Conservation (phyloP, 805 yeast species). For the Cyberlindnera maclurae region DNA sequence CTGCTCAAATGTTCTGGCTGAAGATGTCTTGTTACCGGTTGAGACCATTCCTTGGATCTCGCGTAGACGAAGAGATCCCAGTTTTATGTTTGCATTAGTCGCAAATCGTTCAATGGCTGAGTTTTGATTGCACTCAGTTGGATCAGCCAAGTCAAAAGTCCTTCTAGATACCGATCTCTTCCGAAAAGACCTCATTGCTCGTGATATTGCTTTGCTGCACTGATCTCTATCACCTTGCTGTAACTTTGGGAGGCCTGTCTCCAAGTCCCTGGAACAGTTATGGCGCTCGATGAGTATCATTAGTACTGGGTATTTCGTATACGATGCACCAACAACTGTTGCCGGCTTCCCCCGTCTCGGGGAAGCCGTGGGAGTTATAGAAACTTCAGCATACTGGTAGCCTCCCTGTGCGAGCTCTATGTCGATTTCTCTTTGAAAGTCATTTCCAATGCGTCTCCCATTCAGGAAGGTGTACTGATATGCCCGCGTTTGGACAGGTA, state of each 20-base stretch:
- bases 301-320: constrained; percentile 31
- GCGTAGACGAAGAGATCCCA: too few relatives aligned
- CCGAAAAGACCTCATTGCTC: too few relatives aligned
- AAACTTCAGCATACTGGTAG: not conserved
- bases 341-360: constrained; percentile 20
- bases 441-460: constrained; percentile 12
- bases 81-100: too few relatives aligned
- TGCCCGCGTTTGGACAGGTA: constrained; percentile 27
- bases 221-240: not conserved
- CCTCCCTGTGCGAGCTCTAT: constrained; percentile 20
- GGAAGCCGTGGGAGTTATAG: constrained; percentile 5
- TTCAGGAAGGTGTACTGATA: constrained; percentile 43
- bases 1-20: not conserved
- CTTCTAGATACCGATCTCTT: too few relatives aligned
- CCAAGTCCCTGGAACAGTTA: not conserved
- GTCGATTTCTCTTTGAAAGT: constrained; percentile 14
- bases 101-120: too few relatives aligned
- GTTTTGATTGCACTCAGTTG: too few relatives aligned
- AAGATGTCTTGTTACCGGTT: too few relatives aligned
- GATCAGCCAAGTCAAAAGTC: too few relatives aligned
- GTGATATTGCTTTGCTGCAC: too few relatives aligned
- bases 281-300: constrained; percentile 24
- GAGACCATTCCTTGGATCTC: too few relatives aligned
- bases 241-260: not conserved
- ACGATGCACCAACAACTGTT: constrained; percentile 28